Evolutionary conservation across 2,329 filamentous ascomycete genomes (phyloP).

Genomic region (Cercospora sojina): DNA sequence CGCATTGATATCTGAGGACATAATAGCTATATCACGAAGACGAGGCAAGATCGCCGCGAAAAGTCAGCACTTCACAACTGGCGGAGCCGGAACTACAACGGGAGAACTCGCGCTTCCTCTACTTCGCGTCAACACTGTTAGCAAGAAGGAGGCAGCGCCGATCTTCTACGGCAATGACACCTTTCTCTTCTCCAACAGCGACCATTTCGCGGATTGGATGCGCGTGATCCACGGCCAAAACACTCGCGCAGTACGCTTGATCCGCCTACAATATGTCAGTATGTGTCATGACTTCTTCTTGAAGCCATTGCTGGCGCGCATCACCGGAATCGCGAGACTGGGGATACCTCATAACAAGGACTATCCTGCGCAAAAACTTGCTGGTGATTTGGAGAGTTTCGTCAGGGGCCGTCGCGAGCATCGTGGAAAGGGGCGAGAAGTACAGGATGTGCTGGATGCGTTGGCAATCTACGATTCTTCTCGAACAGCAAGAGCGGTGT

Average conservation of each 20-base stretch:
- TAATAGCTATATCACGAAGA: background rate
- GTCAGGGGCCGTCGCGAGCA: background rate
- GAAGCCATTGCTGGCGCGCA: background rate
- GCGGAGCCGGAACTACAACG: background rate
- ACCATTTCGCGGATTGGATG: constrained; percentile 1
- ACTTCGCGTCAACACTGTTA: background rate
- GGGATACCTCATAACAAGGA: background rate
- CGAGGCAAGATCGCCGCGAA: background rate
- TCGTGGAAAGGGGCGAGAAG: background rate
- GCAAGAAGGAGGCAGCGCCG: background rate
- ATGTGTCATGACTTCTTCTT: background rate
- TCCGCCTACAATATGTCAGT: background rate
- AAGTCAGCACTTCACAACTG: background rate
- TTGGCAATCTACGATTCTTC: background rate
- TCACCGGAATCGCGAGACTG: background rate
- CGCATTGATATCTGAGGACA: background rate
- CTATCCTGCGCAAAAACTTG: background rate
- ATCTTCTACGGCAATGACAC: background rate
- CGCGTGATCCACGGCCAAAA: background rate
- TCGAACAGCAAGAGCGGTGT: background rate
- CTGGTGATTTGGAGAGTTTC: background rate
- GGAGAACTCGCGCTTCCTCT: background rate
- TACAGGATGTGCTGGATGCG: background rate
- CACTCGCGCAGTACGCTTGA: background rate
- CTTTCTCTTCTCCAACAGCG: background rate